A percentile compares a stretch with the other conserved stretches of the same genome.
phyloP scores from a whole-genome alignment of 345 rosid genomes.

The Turnera subulata region DNA sequence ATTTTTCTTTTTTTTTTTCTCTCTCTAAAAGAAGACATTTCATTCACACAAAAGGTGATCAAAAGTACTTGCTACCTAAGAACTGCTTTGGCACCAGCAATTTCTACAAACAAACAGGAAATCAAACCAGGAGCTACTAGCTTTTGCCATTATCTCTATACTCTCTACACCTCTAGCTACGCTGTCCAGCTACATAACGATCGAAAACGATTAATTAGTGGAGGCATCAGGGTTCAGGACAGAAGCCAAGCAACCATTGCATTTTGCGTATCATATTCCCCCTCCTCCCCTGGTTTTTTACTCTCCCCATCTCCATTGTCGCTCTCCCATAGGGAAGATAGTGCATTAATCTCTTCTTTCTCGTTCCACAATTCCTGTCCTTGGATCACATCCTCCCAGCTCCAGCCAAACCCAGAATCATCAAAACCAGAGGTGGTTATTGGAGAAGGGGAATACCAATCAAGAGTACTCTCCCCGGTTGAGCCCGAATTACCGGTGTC shows the following conservation, averaged over 20 bases:
- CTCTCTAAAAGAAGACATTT: too few relatives aligned
- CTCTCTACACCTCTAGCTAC: too few relatives aligned
- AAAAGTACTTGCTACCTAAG: neutral
- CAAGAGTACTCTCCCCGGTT: constrained; percentile 6
- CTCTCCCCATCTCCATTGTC: constrained; percentile 15
- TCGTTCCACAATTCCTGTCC: constrained; percentile 19
- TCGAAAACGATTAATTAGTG: too few relatives aligned
- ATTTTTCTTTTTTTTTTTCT: too few relatives aligned
- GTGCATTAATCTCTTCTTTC: constrained; percentile 4
- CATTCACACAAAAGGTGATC: too few relatives aligned
- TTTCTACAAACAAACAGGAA: too few relatives aligned
- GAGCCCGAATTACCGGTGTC: constrained; percentile 8
- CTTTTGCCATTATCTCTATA: neutral
- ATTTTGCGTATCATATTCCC: constrained; percentile 25
- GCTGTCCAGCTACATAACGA: too few relatives aligned
- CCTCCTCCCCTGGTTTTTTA: constrained; percentile 11
- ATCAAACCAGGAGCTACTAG: neutral
- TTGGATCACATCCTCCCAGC: constrained; percentile 24
- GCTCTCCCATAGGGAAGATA: constrained; percentile 28
- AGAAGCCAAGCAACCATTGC: constrained; percentile 41
- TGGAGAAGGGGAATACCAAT: constrained; percentile 15
- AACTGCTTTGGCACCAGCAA: neutral
- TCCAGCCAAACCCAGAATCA: constrained; percentile 31
- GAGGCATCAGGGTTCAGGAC: constrained; percentile 13
- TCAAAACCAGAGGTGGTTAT: constrained; percentile 19